A percentile compares a stretch with the other conserved stretches of the same genome.
phyloP scores from a whole-genome alignment of 2,329 filamentous ascomycete genomes.

The Fusarium sp. region DNA sequence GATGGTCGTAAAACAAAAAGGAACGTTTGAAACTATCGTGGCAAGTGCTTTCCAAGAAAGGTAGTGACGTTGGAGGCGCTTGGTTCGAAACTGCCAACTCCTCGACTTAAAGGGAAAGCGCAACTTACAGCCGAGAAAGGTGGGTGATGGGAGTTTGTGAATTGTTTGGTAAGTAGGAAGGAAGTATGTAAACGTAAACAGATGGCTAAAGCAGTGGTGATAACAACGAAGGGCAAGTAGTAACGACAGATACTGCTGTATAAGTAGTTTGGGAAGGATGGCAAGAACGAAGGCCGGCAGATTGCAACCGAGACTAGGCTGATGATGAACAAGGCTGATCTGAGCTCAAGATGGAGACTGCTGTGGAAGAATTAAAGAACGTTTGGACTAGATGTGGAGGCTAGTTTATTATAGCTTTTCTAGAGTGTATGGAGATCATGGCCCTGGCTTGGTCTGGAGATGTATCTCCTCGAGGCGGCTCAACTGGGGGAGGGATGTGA shows the following conservation, averaged over 20 bases:
- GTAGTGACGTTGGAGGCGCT: conserved; percentile 34
- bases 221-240: not conserved
- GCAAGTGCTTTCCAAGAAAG: not conserved
- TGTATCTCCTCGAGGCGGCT: conserved; percentile 7
- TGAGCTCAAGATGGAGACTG: conserved; percentile 1
- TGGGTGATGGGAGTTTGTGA: not conserved
- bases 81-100: not conserved
- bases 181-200: not conserved
- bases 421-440: not conserved
- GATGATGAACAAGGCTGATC: conserved; percentile 8
- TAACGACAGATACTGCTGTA: not conserved
- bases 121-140: conserved; percentile 16
- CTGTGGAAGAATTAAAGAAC: conserved; percentile 5
- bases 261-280: not conserved
- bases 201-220: not conserved
- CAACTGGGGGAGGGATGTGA: not conserved
- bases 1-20: conserved; percentile 10
- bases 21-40: conserved; percentile 19
- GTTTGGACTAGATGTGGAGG: conserved; percentile 16
- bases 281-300: conserved; percentile 1
- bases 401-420: conserved; percentile 24
- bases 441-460: conserved; percentile 7
- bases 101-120: not conserved
- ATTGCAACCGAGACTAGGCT: conserved; percentile 24
- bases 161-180: not conserved